Evolutionary conservation across 257 asterid genomes (phyloP).

Genomic region (Ilex asprella): DNA sequence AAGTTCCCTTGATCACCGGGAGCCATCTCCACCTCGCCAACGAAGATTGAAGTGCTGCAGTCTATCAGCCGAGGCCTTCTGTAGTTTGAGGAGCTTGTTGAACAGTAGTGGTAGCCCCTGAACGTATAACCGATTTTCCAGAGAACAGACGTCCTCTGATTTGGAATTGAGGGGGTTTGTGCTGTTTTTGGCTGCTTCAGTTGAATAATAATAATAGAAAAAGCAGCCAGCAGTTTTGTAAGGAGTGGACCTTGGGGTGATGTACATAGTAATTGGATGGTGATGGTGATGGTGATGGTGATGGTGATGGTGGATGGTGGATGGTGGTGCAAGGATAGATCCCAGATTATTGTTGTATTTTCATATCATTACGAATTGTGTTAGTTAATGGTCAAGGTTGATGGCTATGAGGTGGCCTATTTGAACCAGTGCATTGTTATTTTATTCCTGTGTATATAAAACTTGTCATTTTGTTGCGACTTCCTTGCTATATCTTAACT

Average conservation of each 20-base stretch:
- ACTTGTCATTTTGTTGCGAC: too few relatives aligned
- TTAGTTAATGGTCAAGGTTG: conserved; percentile 10
- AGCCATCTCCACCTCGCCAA: conserved; percentile 20
- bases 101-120: conserved; percentile 39
- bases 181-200: conserved; percentile 26
- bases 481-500: too few relatives aligned
- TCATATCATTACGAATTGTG: not conserved
- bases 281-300: conserved; percentile 14
- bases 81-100: conserved; percentile 49
- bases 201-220: conserved; percentile 8
- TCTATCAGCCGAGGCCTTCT: conserved; percentile 70
- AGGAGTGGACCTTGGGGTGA: conserved; percentile 13
- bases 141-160: too few relatives aligned
- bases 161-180: not conserved
- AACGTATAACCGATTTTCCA: not conserved
- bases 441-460: too few relatives aligned
- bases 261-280: conserved; percentile 30
- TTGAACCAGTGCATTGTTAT: not conserved
- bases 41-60: conserved; percentile 49
- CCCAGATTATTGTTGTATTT: conserved; percentile 5
- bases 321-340: conserved; percentile 13
- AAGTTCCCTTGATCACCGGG: conserved; percentile 35
- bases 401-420: not conserved
- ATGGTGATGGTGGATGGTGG: conserved; percentile 31
- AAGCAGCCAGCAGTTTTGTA: conserved; percentile 20